Percentiles rank a stretch among this genome's conserved stretches.
Evolutionary conservation across 2,329 filamentous ascomycete species (phyloP).

Genomic region (Kalmusia sp.): DNA sequence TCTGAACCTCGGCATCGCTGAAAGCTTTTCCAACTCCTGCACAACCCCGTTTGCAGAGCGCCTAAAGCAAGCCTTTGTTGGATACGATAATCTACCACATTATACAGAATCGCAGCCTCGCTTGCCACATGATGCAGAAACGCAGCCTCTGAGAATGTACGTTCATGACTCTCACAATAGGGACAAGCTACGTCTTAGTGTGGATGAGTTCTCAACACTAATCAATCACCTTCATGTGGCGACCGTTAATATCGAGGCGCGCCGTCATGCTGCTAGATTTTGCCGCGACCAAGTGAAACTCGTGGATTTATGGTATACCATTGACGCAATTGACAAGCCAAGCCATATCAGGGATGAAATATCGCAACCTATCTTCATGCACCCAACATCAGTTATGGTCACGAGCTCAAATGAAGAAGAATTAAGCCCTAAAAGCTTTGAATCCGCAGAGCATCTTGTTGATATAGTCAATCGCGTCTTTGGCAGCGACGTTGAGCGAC

Average conservation of each 20-base stretch:
- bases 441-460: slow-evolving; percentile 15
- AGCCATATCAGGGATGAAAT: slow-evolving; percentile 7
- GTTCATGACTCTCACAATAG: slow-evolving; percentile 5
- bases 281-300: slow-evolving; percentile 4
- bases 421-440: too few species aligned
- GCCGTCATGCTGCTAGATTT: slow-evolving; percentile 9
- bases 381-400: slow-evolving; percentile 10
- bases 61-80: slow-evolving; percentile 13
- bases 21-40: slow-evolving; percentile 5
- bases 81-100: slow-evolving; percentile 15
- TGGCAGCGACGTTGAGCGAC: slow-evolving; percentile 9
- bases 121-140: slow-evolving; percentile 9
- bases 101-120: too few species aligned
- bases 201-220: slow-evolving; percentile 13
- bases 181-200: slow-evolving; percentile 9
- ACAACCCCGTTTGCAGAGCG: slow-evolving; percentile 9
- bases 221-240: slow-evolving; percentile 15
- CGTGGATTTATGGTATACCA: slow-evolving; percentile 3
- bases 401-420: not conserved
- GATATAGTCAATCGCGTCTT: slow-evolving; percentile 14
- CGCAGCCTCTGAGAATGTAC: slow-evolving; percentile 11
- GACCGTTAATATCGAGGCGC: slow-evolving; percentile 11
- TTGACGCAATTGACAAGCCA: slow-evolving; percentile 9
- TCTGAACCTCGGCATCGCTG: slow-evolving; percentile 8
- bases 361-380: slow-evolving; percentile 8